Base-by-base conservation (phyloP, 768 basidiomycete genomes). In the Trametes elegans region DNA sequence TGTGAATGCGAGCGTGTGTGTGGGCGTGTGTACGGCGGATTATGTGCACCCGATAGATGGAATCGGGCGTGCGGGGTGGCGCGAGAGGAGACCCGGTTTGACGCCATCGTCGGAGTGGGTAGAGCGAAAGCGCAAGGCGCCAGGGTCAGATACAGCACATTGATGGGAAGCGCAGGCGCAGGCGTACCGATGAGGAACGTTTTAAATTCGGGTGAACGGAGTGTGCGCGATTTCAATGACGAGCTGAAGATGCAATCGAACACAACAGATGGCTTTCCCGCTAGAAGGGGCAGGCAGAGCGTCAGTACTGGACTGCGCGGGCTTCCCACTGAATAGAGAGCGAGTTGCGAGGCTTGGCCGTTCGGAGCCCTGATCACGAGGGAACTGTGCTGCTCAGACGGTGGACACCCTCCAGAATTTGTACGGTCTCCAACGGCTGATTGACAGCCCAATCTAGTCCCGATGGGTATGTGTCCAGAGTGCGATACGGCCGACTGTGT, bases 231-330 rank as follows among this genome's bases (percentile, higher is more conserved):
- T 66, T 84, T 85, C 55, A 90, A 67, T 3, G 79, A 74, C 0
- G 76, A 58, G 60, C 87, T 79, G 68, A 81, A 84, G 1, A 91
- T 73, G 59, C 84, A 85, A 68, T 92, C 90, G 60, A 92, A 85
- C 5, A 91, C 85, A 32, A 88, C 64, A 5, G 83, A 79, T 0
- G 79, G 73, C 28, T 85, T 85, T 5, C 89, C 90, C 59, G 84
- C 90, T 91, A 45, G 65, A 53, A 16, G 24, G 19, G 14, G 19
- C 8, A 21, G 8, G 3, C 16, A 8, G 39, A 14, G 14, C 45
- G 19, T 34, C 29, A 34, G 18, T 23, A 32, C 9, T 6, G 11
- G 4, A 19, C 8, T 10, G 1, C 16, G 19, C 4, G 29, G 2
- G 5, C 14, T n/a, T 18, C n/a, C n/a, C n/a, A n/a, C n/a, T n/a